Evolutionary conservation across 129 eudicot genomes (phyloP), one percentile per base, ranked within the genome.

Genomic region (Tanacetum coccineum): DNA sequence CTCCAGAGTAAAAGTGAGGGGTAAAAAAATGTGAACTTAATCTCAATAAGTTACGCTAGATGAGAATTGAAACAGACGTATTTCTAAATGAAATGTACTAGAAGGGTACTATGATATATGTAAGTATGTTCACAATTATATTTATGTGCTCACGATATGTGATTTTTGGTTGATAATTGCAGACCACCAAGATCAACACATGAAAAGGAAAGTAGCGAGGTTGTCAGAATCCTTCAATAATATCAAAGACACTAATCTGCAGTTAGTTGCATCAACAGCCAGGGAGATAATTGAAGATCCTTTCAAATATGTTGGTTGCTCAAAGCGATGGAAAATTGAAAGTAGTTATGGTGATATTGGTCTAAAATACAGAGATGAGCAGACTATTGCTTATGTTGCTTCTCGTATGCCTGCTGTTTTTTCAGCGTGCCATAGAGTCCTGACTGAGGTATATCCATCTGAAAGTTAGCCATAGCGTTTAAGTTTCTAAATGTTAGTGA

Each of bases 391-490:
- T 32, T 89, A 94, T 76, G 93, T 94, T 47, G 97, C 99, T 64
- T 78, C 97, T 48, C 84, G 99, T 17, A 89, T 89, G 99, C 99
- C 99, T 30, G 95, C 99, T 1, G 97, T 94, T 45, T 89, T 81
- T 66, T 79, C 90, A 46, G 99, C 97, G 52, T 86, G 93, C 77
- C 83, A 70, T 72, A 77, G 99, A 62, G 82, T 89, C 48, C 95
- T 94, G 15, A 74, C 72, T 30, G 99, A 94, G 97, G 99, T 89
- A 53, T 50, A 32, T 42, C 14, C 9, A 13, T 51, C 56, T 40
- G 61, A 69, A 21, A 4, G 60, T 54, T 67, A 15, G 13, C 17
- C 5, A 2, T 58, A 13, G 25, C 20, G 32, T 58, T 58, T 66
- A 65, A 22, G 21, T 55, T 54, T 54, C 18, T 30, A 6, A 54